A percentile compares a stretch with the other conserved stretches of the same genome.
Conservation (phyloP, 176 grass and related monocot species). For the Poa annua region DNA sequence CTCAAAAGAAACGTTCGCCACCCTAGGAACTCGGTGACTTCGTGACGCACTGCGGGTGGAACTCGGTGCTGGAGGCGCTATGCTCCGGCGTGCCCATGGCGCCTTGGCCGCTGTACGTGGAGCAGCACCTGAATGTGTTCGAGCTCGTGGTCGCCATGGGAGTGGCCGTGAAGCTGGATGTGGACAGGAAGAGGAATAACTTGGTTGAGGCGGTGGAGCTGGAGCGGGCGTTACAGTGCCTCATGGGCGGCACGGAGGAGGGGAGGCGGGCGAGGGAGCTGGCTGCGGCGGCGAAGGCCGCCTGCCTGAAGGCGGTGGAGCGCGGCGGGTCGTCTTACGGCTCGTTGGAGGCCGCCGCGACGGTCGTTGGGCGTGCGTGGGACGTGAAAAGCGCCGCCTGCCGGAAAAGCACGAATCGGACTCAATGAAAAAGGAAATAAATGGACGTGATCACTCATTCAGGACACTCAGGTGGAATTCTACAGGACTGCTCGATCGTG, state of each 20-base stretch:
- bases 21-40: no score
- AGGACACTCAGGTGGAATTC: no score
- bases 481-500: no score
- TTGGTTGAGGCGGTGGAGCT: slow-evolving; percentile 49
- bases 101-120: slow-evolving; percentile 56
- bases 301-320: background rate
- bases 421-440: no score
- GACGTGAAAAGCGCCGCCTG: background rate
- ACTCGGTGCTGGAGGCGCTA: background rate
- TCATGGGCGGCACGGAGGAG: slow-evolving; percentile 30
- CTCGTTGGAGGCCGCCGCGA: background rate
- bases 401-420: no score
- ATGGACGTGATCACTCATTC: no score
- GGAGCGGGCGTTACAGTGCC: slow-evolving; percentile 35
- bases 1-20: no score
- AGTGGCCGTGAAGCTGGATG: slow-evolving; percentile 34
- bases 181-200: slow-evolving; percentile 36
- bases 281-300: slow-evolving; percentile 8
- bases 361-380: background rate
- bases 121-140: slow-evolving; percentile 69
- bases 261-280: slow-evolving; percentile 36
- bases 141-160: slow-evolving; percentile 30
- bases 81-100: slow-evolving; percentile 6
- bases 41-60: background rate
- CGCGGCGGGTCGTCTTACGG: slow-evolving; percentile 8